Evolutionary conservation across 164 flowering plant species (phyloP).

Genomic region (Umbilicus rupestris): DNA sequence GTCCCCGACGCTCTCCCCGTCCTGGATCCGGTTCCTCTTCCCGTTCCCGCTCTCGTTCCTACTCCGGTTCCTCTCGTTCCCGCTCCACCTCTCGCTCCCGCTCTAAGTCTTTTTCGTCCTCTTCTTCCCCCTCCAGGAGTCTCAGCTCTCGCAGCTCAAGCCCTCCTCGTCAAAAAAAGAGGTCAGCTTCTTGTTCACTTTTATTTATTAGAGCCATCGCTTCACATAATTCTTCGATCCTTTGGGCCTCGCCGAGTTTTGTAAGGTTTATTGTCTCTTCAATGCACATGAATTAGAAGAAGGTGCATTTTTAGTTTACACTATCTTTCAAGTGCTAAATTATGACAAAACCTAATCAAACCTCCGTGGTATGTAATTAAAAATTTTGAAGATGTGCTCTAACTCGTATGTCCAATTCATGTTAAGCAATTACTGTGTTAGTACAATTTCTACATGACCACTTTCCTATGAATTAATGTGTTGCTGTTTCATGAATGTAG

Average conservation of each 20-base stretch:
- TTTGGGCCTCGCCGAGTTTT: not conserved
- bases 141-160: constrained; percentile 53
- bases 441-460: not conserved
- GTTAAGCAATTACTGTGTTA: not conserved
- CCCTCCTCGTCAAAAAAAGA: constrained; percentile 44
- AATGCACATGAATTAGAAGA: no score
- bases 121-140: constrained; percentile 61
- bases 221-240: not conserved
- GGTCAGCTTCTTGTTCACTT: constrained; percentile 29
- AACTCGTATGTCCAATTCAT: not conserved
- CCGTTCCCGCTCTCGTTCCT: constrained; percentile 37
- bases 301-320: no score
- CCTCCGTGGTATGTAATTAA: no score
- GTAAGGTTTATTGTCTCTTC: not conserved
- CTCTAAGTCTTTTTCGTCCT: constrained; percentile 27
- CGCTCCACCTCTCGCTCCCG: constrained; percentile 37
- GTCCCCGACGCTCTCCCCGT: constrained; percentile 29
- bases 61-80: constrained; percentile 30
- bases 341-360: no score
- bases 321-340: no score
- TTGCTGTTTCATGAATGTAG: constrained; percentile 15
- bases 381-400: no score
- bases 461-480: not conserved
- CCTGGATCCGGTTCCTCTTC: constrained; percentile 45
- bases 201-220: not conserved